phyloP scores from a whole-genome alignment of 257 asterid species.

The Anisodus acutangulus region DNA sequence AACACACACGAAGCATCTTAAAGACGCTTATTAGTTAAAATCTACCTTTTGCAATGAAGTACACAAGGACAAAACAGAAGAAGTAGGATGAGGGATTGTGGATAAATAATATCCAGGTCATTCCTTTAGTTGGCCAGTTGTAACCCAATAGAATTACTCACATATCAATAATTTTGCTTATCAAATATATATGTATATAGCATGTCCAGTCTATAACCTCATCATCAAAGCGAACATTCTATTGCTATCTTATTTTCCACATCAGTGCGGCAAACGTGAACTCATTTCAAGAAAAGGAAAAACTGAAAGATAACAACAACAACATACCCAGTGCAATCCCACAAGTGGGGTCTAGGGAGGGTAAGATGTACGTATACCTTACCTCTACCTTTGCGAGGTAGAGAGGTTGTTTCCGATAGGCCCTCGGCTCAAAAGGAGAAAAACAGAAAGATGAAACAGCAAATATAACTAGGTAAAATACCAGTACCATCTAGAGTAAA shows the following conservation, averaged over 20 bases:
- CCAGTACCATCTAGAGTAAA: not conserved
- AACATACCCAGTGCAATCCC: too few species aligned
- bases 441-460: conserved; percentile 16
- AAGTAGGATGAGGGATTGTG: not conserved
- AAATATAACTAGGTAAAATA: conserved; percentile 1
- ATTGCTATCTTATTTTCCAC: not conserved
- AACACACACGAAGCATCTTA: not conserved
- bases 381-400: too few species aligned
- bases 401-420: too few species aligned
- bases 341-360: too few species aligned
- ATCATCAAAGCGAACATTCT: not conserved
- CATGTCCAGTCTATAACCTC: not conserved
- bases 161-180: not conserved
- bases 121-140: not conserved
- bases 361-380: too few species aligned
- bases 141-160: not conserved
- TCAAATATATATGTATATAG: not conserved
- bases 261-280: not conserved
- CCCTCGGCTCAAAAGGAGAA: too few species aligned
- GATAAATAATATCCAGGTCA: not conserved
- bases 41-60: not conserved
- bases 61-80: conserved; percentile 1
- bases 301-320: not conserved
- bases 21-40: not conserved
- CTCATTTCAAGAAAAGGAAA: not conserved